Evolutionary conservation across 1,284 basidiomycete genomes (phyloP).

Genomic region (Rhodofomes roseus): DNA sequence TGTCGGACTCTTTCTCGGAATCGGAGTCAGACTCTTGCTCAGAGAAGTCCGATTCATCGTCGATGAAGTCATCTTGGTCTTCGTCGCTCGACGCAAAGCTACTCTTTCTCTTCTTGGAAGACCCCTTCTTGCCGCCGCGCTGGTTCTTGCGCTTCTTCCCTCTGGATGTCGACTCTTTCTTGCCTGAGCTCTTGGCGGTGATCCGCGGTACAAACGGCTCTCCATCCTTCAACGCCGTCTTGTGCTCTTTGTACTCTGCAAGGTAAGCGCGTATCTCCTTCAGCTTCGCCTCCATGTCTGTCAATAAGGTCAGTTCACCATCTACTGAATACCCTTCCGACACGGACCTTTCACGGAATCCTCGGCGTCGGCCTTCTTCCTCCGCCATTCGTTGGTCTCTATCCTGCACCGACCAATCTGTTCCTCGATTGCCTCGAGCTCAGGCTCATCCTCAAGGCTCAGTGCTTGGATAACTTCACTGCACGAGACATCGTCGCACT

Average conservation of each 20-base stretch:
- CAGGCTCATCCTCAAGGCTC: slow-evolving; percentile 46
- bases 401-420: slow-evolving; percentile 36
- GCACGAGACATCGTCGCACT: slow-evolving; percentile 63
- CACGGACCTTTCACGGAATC: slow-evolving; percentile 38
- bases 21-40: slow-evolving; percentile 23
- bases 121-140: slow-evolving; percentile 35
- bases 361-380: slow-evolving; percentile 39
- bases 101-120: slow-evolving; percentile 42
- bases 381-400: slow-evolving; percentile 39
- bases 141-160: slow-evolving; percentile 49
- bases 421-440: slow-evolving; percentile 46
- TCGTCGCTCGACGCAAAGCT: slow-evolving; percentile 25
- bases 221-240: slow-evolving; percentile 44
- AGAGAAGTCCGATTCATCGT: slow-evolving; percentile 22
- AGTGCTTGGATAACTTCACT: slow-evolving; percentile 52
- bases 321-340: neutral
- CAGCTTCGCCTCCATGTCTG: slow-evolving; percentile 39
- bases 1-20: slow-evolving; percentile 21
- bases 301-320: slow-evolving; percentile 6
- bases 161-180: slow-evolving; percentile 13
- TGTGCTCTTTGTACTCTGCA: slow-evolving; percentile 42
- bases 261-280: slow-evolving; percentile 36
- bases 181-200: slow-evolving; percentile 30
- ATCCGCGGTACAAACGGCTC: slow-evolving; percentile 40
- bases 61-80: slow-evolving; percentile 21